These are phyloP conservation scores for Suillus variegatus DNA, from an alignment of 768 basidiomycete genomes.

Conservation along the genomic window DNA sequence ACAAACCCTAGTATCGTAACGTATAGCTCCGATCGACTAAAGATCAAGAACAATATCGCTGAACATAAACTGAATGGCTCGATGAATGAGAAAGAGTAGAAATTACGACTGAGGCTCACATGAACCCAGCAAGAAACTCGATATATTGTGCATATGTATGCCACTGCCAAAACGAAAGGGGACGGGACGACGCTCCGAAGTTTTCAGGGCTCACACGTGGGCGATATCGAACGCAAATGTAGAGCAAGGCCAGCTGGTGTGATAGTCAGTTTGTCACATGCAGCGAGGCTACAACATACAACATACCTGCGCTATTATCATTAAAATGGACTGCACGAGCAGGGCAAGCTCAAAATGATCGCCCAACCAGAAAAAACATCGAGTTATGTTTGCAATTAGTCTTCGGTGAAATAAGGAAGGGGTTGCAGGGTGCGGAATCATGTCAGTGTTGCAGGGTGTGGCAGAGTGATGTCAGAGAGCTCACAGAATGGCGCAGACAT, in stretches of 20 bases:
- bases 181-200: conserved; percentile 60
- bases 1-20: conserved; percentile 69
- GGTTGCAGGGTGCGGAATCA: conserved; percentile 14
- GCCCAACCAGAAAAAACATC: conserved; percentile 92
- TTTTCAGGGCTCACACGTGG: conserved; percentile 61
- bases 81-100: conserved; percentile 13
- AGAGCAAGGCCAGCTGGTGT: conserved; percentile 68
- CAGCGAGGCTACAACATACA: conserved; percentile 1
- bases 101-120: conserved; percentile 44
- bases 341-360: conserved; percentile 75
- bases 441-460: conserved; percentile 14
- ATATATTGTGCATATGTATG: conserved; percentile 72
- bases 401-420: conserved; percentile 34
- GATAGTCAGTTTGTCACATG: conserved; percentile 18
- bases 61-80: conserved; percentile 51
- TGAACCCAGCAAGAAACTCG: conserved; percentile 78
- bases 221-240: conserved; percentile 78
- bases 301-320: conserved; percentile 81
- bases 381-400: conserved; percentile 79
- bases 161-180: conserved; percentile 88
- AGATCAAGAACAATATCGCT: conserved; percentile 74
- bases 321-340: conserved; percentile 78
- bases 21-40: conserved; percentile 62
- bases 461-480: conserved; percentile 16
- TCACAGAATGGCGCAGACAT: conserved; percentile 84